phyloP scores from a whole-genome alignment of 2,329 filamentous ascomycete species.

The Nigrospora osmanthi region DNA sequence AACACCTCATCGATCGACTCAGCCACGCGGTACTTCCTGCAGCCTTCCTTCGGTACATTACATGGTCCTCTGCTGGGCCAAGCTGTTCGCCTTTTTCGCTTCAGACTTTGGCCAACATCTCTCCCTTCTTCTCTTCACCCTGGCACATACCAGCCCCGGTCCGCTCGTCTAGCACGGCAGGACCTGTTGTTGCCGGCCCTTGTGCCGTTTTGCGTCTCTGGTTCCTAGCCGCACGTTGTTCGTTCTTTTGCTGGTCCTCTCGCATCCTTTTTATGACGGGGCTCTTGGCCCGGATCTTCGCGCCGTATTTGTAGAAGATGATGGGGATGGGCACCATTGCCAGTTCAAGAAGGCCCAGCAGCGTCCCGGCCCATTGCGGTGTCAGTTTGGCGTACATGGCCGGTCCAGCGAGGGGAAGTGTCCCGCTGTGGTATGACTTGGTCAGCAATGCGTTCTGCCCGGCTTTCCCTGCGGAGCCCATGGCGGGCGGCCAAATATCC shows the following conservation, averaged over 20 bases:
- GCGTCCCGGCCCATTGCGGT: conserved; percentile 71
- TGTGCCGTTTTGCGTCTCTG: conserved; percentile 13
- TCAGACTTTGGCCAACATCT: too few relatives aligned
- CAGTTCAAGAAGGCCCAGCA: conserved; percentile 67
- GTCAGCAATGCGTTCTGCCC: too few relatives aligned
- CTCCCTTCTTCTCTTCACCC: too few relatives aligned
- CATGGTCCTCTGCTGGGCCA: too few relatives aligned
- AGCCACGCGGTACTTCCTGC: too few relatives aligned
- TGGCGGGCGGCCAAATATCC: too few relatives aligned
- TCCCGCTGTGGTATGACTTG: conserved; percentile 38
- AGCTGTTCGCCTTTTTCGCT: too few relatives aligned
- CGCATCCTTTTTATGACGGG: conserved; percentile 35
- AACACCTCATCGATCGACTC: too few relatives aligned
- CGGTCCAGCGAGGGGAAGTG: conserved; percentile 66
- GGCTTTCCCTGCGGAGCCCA: too few relatives aligned
- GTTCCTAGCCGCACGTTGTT: conserved; percentile 22
- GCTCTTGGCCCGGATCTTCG: conserved; percentile 43
- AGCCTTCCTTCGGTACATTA: too few relatives aligned
- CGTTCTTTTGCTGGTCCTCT: conserved; percentile 34
- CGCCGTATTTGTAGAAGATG: conserved; percentile 62
- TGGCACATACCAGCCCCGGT: too few relatives aligned
- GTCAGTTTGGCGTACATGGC: conserved; percentile 63
- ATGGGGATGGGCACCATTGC: conserved; percentile 72
- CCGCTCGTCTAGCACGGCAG: background rate
- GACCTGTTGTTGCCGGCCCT: background rate